A percentile compares a stretch with the other conserved stretches of the same genome.
Conservation (phyloP, 106 monocot species). For the Acorus calamus region DNA sequence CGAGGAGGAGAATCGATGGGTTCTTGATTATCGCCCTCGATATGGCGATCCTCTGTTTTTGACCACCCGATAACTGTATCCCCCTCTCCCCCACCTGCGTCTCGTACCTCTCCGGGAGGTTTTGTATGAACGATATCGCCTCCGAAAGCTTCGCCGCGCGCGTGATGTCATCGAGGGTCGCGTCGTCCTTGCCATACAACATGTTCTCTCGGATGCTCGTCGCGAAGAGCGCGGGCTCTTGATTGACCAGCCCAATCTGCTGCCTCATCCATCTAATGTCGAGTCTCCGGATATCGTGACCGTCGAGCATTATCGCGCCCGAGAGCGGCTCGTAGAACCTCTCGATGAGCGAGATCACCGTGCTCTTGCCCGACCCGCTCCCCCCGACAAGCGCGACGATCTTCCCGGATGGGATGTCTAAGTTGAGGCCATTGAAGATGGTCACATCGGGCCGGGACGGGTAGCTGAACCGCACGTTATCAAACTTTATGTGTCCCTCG, state of each 20-base stretch:
- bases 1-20: constrained; percentile 12
- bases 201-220: constrained; percentile 16
- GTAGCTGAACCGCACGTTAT: constrained; percentile 10
- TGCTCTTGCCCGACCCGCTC: constrained; percentile 28
- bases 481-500: constrained; percentile 13
- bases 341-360: constrained; percentile 18
- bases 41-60: constrained; percentile 22
- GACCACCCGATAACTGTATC: constrained; percentile 20
- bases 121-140: constrained; percentile 10
- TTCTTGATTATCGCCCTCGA: constrained; percentile 13
- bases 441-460: constrained; percentile 17
- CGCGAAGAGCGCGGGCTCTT: constrained; percentile 21
- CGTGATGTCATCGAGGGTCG: constrained; percentile 9
- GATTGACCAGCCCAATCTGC: constrained; percentile 10
- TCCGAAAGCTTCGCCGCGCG: constrained; percentile 9
- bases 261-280: constrained; percentile 7
- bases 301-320: constrained; percentile 15
- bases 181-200: constrained; percentile 9
- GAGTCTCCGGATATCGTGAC: constrained; percentile 5
- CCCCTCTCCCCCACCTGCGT: constrained; percentile 21
- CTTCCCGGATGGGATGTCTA: constrained; percentile 9
- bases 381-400: constrained; percentile 14
- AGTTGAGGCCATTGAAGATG: constrained; percentile 3
- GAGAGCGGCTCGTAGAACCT: constrained; percentile 19
- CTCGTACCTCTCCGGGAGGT: constrained; percentile 16